Conservation (phyloP, 768 basidiomycete genomes). For the Podaxis carcinomalis region DNA sequence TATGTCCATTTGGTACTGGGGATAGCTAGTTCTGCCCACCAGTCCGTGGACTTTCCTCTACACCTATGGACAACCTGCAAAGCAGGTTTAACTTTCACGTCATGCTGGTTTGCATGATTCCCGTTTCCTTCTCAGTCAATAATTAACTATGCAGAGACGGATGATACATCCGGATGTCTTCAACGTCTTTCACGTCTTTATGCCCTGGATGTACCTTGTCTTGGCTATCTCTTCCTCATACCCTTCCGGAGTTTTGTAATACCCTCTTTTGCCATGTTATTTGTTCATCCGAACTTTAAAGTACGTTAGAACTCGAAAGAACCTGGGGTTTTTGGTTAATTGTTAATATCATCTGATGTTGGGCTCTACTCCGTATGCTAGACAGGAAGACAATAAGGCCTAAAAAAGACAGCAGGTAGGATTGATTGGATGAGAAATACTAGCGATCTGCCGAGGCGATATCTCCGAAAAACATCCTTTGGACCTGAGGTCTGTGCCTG, state of each 20-base stretch:
- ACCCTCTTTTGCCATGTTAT: neutral
- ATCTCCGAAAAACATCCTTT: neutral
- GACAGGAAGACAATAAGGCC: neutral
- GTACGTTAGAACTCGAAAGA: conserved; percentile 44
- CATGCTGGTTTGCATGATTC: neutral
- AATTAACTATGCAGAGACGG: neutral
- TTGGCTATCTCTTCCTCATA: neutral
- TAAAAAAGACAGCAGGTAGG: neutral
- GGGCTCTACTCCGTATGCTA: neutral
- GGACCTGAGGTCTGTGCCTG: neutral
- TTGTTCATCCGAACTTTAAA: conserved; percentile 10
- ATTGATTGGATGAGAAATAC: neutral
- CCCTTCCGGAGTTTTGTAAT: neutral
- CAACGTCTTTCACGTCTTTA: neutral
- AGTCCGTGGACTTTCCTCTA: neutral
- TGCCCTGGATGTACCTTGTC: neutral
- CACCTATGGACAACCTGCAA: neutral
- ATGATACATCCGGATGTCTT: neutral
- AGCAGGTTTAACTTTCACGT: neutral
- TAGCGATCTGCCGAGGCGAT: neutral
- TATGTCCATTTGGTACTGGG: neutral
- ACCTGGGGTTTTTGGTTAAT: conserved; percentile 47
- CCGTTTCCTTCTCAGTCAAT: neutral
- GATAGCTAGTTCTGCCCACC: neutral
- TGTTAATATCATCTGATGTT: conserved; percentile 46